phyloP scores from a whole-genome alignment of 768 basidiomycete genomes.

The Cyclocybe aegerita region DNA sequence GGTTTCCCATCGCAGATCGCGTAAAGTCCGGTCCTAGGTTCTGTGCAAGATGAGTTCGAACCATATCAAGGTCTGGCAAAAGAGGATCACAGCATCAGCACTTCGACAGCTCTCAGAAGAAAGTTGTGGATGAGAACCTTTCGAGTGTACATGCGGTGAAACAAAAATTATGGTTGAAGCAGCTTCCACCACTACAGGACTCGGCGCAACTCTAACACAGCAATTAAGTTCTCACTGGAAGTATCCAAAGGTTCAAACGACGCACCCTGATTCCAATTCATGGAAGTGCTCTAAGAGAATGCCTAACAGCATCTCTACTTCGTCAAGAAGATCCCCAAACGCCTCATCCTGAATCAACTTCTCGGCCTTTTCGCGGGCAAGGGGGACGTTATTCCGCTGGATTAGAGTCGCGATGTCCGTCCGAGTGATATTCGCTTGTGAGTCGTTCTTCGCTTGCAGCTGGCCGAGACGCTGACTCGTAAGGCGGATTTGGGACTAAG shows the following conservation, averaged over 20 bases:
- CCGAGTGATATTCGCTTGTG: constrained; percentile 59
- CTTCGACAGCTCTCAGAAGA: neutral
- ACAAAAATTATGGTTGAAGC: constrained; percentile 67
- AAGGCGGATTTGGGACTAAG: constrained; percentile 59
- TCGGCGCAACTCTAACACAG: constrained; percentile 27
- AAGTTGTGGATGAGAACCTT: constrained; percentile 40
- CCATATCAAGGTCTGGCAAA: constrained; percentile 52
- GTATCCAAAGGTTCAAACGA: constrained; percentile 2
- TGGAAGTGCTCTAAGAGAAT: constrained; percentile 55
- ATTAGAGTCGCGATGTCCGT: constrained; percentile 69
- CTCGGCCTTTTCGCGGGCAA: constrained; percentile 75
- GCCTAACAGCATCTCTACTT: constrained; percentile 67
- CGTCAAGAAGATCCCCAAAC: constrained; percentile 60
- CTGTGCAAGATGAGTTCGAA: constrained; percentile 55
- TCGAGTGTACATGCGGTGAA: constrained; percentile 52
- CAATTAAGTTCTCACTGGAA: neutral
- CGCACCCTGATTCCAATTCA: constrained; percentile 54
- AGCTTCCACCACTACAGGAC: constrained; percentile 61
- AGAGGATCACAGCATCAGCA: neutral
- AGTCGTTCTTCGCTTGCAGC: constrained; percentile 67
- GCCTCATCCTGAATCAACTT: constrained; percentile 63
- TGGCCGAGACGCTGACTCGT: constrained; percentile 68
- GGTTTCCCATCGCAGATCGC: constrained; percentile 49
- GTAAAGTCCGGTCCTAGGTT: constrained; percentile 59
- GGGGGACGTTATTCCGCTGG: constrained; percentile 54